phyloP scores from a whole-genome alignment of 306 rosid species.

The Nissolia schottii region DNA sequence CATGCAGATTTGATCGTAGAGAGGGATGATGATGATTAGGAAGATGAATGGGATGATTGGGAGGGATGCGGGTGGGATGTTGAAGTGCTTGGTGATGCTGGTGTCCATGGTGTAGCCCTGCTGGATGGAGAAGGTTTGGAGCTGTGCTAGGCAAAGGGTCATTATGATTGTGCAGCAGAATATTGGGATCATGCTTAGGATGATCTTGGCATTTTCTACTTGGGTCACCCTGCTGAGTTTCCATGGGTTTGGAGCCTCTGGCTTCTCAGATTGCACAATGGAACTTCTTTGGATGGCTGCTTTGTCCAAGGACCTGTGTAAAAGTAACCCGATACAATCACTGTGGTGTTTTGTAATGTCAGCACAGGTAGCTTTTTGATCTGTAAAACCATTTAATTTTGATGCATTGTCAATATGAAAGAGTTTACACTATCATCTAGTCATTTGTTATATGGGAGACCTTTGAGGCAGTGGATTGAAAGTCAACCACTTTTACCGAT shows the following conservation, averaged over 20 bases:
- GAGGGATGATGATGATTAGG: constrained; percentile 51
- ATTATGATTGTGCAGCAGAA: constrained; percentile 77
- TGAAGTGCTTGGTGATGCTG: constrained; percentile 39
- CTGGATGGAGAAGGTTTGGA: constrained; percentile 82
- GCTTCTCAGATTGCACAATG: constrained; percentile 14
- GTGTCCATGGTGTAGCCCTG: constrained; percentile 80
- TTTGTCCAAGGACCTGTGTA: constrained; percentile 69
- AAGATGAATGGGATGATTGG: constrained; percentile 66
- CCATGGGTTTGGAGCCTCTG: constrained; percentile 51
- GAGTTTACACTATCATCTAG: too few species aligned
- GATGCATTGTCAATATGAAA: too few species aligned
- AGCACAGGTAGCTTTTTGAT: background rate
- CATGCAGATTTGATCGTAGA: constrained; percentile 57
- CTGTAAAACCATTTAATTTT: too few species aligned
- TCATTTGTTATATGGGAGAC: too few species aligned
- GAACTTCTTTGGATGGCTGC: constrained; percentile 56
- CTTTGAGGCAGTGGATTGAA: too few species aligned
- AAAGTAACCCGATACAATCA: background rate
- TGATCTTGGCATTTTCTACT: constrained; percentile 82
- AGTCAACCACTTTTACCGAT: too few species aligned
- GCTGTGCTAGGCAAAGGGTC: constrained; percentile 93
- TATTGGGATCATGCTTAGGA: constrained; percentile 76
- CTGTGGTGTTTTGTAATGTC: background rate
- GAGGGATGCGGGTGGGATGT: constrained; percentile 83
- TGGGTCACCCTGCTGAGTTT: constrained; percentile 77